Evolutionary conservation across 139 green algal species (phyloP).

Genomic region (Protoeuglena noctilucae): DNA sequence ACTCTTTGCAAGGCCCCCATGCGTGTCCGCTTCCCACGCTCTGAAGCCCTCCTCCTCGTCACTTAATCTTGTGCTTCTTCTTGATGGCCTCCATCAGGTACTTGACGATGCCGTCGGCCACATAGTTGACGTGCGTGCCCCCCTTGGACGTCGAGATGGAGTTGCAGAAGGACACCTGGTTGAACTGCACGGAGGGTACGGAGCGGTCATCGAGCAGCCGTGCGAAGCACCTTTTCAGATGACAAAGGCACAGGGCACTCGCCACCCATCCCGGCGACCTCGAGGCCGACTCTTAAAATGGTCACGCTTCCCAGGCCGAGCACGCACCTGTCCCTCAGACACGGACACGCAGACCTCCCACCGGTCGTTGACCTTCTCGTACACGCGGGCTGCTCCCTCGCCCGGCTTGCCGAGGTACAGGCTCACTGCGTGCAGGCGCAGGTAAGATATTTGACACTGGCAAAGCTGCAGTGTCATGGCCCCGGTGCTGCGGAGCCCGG

Average conservation of each 20-base stretch:
- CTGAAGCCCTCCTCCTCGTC: constrained; percentile 17
- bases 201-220: too few species aligned
- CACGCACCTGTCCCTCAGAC: constrained; percentile 77
- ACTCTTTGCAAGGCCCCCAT: too few species aligned
- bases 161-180: constrained; percentile 95
- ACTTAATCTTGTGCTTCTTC: constrained; percentile 98
- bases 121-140: constrained; percentile 87
- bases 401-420: constrained; percentile 73
- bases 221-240: too few species aligned
- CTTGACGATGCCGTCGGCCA: constrained; percentile 76
- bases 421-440: too few species aligned
- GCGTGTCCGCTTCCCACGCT: too few species aligned
- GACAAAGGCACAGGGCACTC: not conserved
- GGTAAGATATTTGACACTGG: too few species aligned
- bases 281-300: constrained; percentile 87
- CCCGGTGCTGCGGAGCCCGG: too few species aligned
- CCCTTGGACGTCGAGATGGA: constrained; percentile 91
- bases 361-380: constrained; percentile 74
- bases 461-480: too few species aligned
- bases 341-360: constrained; percentile 86
- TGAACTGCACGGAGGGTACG: constrained; percentile 7
- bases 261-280: constrained; percentile 5
- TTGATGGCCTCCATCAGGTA: constrained; percentile 63
- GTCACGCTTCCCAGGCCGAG: too few species aligned
- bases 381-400: constrained; percentile 45